These are phyloP conservation scores for Cutaneotrichosporon dermatis DNA, from an alignment of 1,284 basidiomycete species.

Conservation along the genomic window DNA sequence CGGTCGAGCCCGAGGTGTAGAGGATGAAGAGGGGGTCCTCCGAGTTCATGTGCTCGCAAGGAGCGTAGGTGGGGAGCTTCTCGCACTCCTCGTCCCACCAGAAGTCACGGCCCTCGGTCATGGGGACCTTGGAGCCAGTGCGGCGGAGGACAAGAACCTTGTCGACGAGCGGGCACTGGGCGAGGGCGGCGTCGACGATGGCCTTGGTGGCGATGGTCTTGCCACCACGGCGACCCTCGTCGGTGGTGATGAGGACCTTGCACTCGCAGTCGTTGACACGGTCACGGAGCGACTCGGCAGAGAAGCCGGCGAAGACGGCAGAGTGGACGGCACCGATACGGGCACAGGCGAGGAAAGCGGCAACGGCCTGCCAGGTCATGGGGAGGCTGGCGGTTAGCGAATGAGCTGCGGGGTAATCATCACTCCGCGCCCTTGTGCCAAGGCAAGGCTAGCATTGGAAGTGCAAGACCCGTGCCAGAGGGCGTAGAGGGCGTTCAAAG, in stretches of 20 bases:
- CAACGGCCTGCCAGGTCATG: conserved; percentile 77
- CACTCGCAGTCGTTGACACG: conserved; percentile 86
- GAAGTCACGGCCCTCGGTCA: conserved; percentile 78
- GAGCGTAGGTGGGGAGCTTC: conserved; percentile 83
- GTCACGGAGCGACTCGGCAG: conserved; percentile 91
- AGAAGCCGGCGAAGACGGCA: conserved; percentile 98
- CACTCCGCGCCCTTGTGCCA: too few species aligned
- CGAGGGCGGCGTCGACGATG: conserved; percentile 84
- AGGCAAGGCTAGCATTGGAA: too few species aligned
- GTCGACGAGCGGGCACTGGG: conserved; percentile 78
- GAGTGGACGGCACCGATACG: conserved; percentile 96
- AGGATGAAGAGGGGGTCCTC: conserved; percentile 87
- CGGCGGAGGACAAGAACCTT: conserved; percentile 86
- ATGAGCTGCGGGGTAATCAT: too few species aligned
- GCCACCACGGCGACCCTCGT: conserved; percentile 91
- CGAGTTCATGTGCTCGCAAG: conserved; percentile 76
- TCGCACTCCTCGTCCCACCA: conserved; percentile 95
- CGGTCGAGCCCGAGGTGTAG: conserved; percentile 61
- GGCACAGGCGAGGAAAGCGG: conserved; percentile 94
- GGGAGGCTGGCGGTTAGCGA: conserved; percentile 25
- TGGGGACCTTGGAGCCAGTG: conserved; percentile 79
- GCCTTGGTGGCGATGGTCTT: conserved; percentile 94
- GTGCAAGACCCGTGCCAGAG: too few species aligned
- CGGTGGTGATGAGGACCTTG: conserved; percentile 87
- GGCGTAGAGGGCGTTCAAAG: too few species aligned